Evolutionary conservation across 2,329 filamentous ascomycete genomes (phyloP).

Genomic region (Cladosporium halotolerans): DNA sequence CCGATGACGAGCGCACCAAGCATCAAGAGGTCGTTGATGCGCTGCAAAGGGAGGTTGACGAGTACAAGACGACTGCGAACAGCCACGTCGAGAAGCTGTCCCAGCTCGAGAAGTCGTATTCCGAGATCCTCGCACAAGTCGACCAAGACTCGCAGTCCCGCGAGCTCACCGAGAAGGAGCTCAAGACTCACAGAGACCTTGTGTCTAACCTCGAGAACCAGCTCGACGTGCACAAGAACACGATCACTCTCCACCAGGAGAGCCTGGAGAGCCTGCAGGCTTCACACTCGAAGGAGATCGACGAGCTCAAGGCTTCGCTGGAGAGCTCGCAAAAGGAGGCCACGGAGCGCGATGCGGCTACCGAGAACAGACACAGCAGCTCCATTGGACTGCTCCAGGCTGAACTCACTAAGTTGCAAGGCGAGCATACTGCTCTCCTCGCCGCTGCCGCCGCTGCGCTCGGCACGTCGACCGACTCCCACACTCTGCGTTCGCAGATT

Average conservation of each 20-base stretch:
- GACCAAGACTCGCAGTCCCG: slow-evolving; percentile 59
- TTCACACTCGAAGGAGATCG: slow-evolving; percentile 51
- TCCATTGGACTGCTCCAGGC: slow-evolving; percentile 48
- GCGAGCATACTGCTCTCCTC: slow-evolving; percentile 54
- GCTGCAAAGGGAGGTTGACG: slow-evolving; percentile 69
- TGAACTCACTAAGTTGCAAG: slow-evolving; percentile 53
- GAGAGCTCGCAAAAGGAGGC: slow-evolving; percentile 30
- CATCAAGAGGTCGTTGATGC: slow-evolving; percentile 49
- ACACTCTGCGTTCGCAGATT: slow-evolving; percentile 38
- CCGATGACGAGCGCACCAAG: slow-evolving; percentile 35
- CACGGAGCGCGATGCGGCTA: slow-evolving; percentile 29
- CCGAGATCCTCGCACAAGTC: slow-evolving; percentile 59
- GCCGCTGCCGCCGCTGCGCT: slow-evolving; percentile 57
- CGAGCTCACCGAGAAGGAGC: slow-evolving; percentile 48
- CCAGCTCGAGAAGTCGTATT: slow-evolving; percentile 67
- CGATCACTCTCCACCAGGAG: slow-evolving; percentile 49
- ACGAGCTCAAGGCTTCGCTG: slow-evolving; percentile 54
- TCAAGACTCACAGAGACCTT: slow-evolving; percentile 45
- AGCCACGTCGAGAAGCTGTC: slow-evolving; percentile 63
- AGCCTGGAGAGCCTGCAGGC: slow-evolving; percentile 49
- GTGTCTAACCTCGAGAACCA: slow-evolving; percentile 52
- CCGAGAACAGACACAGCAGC: slow-evolving; percentile 31
- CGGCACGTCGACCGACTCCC: slow-evolving; percentile 52
- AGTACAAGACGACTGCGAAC: slow-evolving; percentile 69
- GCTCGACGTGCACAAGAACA: slow-evolving; percentile 50